These are phyloP conservation scores for Scheffersomyces lignosus DNA, from an alignment of 805 yeast species.

Conservation along the genomic window DNA sequence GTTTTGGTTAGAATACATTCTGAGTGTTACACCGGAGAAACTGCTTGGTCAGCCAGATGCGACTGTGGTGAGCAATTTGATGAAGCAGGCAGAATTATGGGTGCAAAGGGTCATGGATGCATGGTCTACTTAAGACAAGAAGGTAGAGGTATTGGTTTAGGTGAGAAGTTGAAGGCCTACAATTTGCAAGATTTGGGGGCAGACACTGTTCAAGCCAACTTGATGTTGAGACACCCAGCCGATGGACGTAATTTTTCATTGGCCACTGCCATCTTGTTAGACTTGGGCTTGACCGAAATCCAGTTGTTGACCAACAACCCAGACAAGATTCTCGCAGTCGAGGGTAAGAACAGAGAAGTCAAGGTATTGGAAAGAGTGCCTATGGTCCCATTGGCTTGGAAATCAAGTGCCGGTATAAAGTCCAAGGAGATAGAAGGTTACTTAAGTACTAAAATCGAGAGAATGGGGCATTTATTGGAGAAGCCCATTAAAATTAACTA, in stretches of 20 bases:
- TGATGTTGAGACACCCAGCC: conserved; percentile 92
- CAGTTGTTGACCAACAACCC: conserved; percentile 91
- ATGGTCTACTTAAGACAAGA: conserved; percentile 96
- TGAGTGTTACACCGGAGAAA: conserved; percentile 98
- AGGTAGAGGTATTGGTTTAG: conserved; percentile 98
- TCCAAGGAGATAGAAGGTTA: conserved; percentile 91
- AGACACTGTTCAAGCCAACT: conserved; percentile 95
- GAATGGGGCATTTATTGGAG: conserved; percentile 93
- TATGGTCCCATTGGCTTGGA: conserved; percentile 97
- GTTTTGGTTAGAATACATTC: conserved; percentile 88
- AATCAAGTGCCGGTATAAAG: conserved; percentile 58
- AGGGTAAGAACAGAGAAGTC: conserved; percentile 74
- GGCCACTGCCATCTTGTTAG: conserved; percentile 90
- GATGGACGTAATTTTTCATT: conserved; percentile 93
- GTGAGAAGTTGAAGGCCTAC: conserved; percentile 95
- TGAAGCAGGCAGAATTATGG: conserved; percentile 95
- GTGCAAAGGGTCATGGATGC: conserved; percentile 83
- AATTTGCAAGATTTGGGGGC: conserved; percentile 97
- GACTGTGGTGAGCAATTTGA: conserved; percentile 99
- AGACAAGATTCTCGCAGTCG: conserved; percentile 92
- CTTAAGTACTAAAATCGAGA: conserved; percentile 86
- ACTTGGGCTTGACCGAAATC: conserved; percentile 71
- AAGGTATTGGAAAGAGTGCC: conserved; percentile 88
- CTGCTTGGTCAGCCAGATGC: conserved; percentile 98
- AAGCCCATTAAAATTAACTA: conserved; percentile 30